phyloP scores from a whole-genome alignment of 441 rosid species.

The Monsonia emarginata region DNA sequence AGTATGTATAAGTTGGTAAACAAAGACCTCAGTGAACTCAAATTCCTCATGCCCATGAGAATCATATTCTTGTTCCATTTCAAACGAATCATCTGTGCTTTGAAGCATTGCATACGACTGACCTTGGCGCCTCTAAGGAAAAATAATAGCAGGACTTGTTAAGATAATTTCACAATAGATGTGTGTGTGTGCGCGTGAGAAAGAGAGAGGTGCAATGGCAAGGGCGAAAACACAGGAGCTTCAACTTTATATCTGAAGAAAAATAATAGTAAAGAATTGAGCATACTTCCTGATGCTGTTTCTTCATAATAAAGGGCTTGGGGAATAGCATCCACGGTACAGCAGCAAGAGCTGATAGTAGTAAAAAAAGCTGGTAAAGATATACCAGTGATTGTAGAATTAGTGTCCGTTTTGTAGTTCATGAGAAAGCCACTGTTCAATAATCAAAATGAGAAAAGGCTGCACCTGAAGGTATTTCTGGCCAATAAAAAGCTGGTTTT shows the following conservation, averaged over 20 bases:
- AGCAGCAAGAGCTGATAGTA: slow-evolving; percentile 65
- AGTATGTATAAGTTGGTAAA: slow-evolving; percentile 86
- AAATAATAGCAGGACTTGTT: background rate
- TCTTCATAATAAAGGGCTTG: slow-evolving; percentile 86
- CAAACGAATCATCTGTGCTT: slow-evolving; percentile 55
- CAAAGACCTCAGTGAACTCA: slow-evolving; percentile 85
- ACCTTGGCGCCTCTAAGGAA: slow-evolving; percentile 69
- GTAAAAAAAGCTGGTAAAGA: slow-evolving; percentile 48
- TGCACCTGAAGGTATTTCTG: slow-evolving; percentile 67
- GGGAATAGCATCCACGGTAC: slow-evolving; percentile 99
- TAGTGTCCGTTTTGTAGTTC: background rate
- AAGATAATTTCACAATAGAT: no score
- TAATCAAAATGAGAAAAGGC: background rate
- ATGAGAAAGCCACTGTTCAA: background rate
- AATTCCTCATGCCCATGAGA: slow-evolving; percentile 73
- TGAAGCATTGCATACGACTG: slow-evolving; percentile 43
- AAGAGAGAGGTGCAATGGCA: background rate
- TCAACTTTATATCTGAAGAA: background rate
- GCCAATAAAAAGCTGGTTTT: slow-evolving; percentile 65
- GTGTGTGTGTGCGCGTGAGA: background rate
- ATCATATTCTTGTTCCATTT: slow-evolving; percentile 39
- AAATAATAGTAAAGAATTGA: slow-evolving; percentile 1
- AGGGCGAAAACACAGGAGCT: background rate
- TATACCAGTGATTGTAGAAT: slow-evolving; percentile 2
- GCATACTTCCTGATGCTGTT: slow-evolving; percentile 73